These are phyloP conservation scores for Suhomyces ambrosiae DNA, from an alignment of 1,139 yeast species.

Conservation along the genomic window DNA sequence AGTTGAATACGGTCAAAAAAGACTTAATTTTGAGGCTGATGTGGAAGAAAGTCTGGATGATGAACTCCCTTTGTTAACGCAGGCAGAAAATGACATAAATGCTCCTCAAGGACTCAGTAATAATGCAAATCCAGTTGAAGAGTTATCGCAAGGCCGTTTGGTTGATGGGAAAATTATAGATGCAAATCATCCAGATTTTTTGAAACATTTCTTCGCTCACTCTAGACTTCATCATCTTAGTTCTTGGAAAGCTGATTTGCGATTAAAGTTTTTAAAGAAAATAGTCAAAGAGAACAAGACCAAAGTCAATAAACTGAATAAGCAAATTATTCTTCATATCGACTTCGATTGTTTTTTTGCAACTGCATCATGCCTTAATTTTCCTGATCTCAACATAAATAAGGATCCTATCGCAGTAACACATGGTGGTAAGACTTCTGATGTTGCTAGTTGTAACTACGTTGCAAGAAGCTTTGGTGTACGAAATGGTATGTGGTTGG, in stretches of 20 bases:
- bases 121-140: too few species aligned
- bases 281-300: conserved; percentile 29
- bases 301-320: conserved; percentile 6
- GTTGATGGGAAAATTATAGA: conserved; percentile 35
- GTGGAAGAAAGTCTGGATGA: conserved; percentile 10
- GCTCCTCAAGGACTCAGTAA: too few species aligned
- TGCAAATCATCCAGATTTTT: conserved; percentile 79
- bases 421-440: conserved; percentile 71
- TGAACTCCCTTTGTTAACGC: conserved; percentile 23
- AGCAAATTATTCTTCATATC: conserved; percentile 62
- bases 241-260: conserved; percentile 79
- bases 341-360: conserved; percentile 97
- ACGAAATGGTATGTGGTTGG: conserved; percentile 87
- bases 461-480: conserved; percentile 76
- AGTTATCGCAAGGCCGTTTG: background rate
- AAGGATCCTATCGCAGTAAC: conserved; percentile 79
- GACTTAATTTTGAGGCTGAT: conserved; percentile 28
- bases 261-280: conserved; percentile 55
- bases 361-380: conserved; percentile 68
- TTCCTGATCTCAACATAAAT: conserved; percentile 57
- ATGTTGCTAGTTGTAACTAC: conserved; percentile 92
- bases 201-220: conserved; percentile 69
- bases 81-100: conserved; percentile 12
- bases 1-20: conserved; percentile 52
- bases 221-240: conserved; percentile 89